Percentiles rank a stretch among this genome's conserved stretches.
These are phyloP conservation scores for Amaranthus cruentus DNA, from an alignment of 148 eudicot species.

Conservation along the genomic window DNA sequence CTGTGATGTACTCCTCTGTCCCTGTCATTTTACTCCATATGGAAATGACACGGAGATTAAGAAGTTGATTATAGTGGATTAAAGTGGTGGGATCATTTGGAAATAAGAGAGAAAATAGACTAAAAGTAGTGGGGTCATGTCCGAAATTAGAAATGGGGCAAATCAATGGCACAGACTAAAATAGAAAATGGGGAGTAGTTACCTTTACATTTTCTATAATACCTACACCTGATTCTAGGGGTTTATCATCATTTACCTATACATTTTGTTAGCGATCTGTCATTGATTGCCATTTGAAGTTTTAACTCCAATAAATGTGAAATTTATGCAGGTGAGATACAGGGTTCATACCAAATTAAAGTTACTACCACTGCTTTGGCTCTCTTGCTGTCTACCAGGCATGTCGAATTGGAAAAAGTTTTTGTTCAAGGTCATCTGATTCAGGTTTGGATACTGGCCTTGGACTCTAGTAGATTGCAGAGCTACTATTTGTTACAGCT, in stretches of 20 bases:
- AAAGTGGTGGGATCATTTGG: too few relatives aligned
- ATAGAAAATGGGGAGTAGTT: too few relatives aligned
- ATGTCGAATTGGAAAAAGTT: constrained; percentile 60
- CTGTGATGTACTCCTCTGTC: neutral
- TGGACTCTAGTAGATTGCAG: neutral
- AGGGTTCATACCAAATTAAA: constrained; percentile 90
- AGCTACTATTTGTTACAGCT: constrained; percentile 17
- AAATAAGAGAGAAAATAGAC: too few relatives aligned
- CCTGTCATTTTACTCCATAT: neutral
- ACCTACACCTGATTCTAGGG: neutral
- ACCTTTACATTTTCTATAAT: neutral
- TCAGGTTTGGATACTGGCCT: constrained; percentile 49
- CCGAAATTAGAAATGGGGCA: too few relatives aligned
- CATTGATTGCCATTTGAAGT: neutral
- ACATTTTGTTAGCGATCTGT: neutral
- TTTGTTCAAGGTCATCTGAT: constrained; percentile 73
- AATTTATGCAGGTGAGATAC: constrained; percentile 69
- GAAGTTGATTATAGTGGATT: too few relatives aligned
- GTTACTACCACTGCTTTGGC: constrained; percentile 93
- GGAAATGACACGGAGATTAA: too few relatives aligned
- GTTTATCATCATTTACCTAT: neutral
- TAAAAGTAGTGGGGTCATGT: too few relatives aligned
- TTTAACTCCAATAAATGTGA: neutral
- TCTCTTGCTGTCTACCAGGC: constrained; percentile 74
- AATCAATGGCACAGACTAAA: too few relatives aligned